Evolutionary conservation across 768 basidiomycete genomes (phyloP).

Genomic region (Nidula microcarpa): DNA sequence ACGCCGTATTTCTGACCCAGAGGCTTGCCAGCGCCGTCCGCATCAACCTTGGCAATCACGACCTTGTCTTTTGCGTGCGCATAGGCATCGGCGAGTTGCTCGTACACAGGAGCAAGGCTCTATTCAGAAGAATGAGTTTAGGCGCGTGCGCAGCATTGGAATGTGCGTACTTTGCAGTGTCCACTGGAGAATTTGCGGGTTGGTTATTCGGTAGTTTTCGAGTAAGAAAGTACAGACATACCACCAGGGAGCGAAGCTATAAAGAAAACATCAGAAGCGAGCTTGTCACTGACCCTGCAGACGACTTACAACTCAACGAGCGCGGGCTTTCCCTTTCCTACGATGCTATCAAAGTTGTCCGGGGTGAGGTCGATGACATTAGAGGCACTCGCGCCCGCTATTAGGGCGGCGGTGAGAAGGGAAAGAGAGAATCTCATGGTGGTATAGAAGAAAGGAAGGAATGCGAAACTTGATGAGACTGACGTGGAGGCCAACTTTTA

Average conservation of each 20-base stretch:
- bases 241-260: conserved; percentile 89
- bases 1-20: conserved; percentile 79
- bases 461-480: conserved; percentile 13
- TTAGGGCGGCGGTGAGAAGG: conserved; percentile 51
- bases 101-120: conserved; percentile 87
- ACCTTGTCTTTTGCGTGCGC: conserved; percentile 77
- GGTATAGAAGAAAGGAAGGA: conserved; percentile 17
- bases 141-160: neutral
- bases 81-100: conserved; percentile 88
- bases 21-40: conserved; percentile 80
- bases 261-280: neutral
- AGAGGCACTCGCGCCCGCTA: conserved; percentile 61
- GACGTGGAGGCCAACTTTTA: conserved; percentile 25
- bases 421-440: conserved; percentile 60
- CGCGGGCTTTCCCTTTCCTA: conserved; percentile 80
- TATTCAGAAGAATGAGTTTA: conserved; percentile 20
- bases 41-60: conserved; percentile 88
- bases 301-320: conserved; percentile 87
- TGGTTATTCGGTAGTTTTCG: neutral
- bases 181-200: conserved; percentile 41
- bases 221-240: conserved; percentile 25
- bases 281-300: neutral
- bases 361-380: conserved; percentile 81
- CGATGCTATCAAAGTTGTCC: conserved; percentile 67
- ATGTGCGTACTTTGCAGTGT: conserved; percentile 74